A percentile compares a stretch with the other conserved stretches of the same genome.
Evolutionary conservation across 1,284 basidiomycete genomes (phyloP).

Genomic region (Amanita bisporigera): DNA sequence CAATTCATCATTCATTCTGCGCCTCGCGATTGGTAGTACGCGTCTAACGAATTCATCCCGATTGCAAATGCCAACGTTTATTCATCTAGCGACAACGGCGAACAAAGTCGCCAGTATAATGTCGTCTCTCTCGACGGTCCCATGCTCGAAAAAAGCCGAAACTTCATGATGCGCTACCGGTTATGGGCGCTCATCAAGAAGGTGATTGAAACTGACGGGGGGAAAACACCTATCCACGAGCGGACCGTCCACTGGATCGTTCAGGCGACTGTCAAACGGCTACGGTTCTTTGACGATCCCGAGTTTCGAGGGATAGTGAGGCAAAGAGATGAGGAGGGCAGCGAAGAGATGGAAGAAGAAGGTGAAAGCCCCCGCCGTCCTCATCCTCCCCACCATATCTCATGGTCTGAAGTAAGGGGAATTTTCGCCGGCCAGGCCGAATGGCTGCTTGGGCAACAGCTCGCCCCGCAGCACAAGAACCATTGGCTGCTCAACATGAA

Average conservation of each 20-base stretch:
- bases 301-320: constrained; percentile 33
- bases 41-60: not conserved
- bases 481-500: constrained; percentile 47
- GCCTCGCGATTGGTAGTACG: constrained; percentile 18
- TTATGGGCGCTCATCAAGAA: constrained; percentile 44
- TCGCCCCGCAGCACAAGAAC: constrained; percentile 28
- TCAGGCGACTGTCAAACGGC: constrained; percentile 38
- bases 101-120: constrained; percentile 45
- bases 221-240: constrained; percentile 36
- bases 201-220: constrained; percentile 42
- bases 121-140: constrained; percentile 51
- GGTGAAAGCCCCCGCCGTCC: constrained; percentile 18
- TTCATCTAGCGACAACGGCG: constrained; percentile 15
- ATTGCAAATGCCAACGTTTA: not conserved
- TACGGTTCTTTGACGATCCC: constrained; percentile 35
- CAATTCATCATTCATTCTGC: constrained; percentile 32
- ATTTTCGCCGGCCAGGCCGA: constrained; percentile 55
- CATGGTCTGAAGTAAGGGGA: constrained; percentile 50
- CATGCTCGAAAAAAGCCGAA: constrained; percentile 51
- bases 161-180: constrained; percentile 52
- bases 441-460: constrained; percentile 57
- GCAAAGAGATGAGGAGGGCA: constrained; percentile 29
- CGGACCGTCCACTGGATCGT: constrained; percentile 58
- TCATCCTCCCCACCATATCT: constrained; percentile 49
- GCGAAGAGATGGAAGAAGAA: constrained; percentile 29